Conservation (phyloP, 169 alveolate genomes). For the Babesia sp. region DNA sequence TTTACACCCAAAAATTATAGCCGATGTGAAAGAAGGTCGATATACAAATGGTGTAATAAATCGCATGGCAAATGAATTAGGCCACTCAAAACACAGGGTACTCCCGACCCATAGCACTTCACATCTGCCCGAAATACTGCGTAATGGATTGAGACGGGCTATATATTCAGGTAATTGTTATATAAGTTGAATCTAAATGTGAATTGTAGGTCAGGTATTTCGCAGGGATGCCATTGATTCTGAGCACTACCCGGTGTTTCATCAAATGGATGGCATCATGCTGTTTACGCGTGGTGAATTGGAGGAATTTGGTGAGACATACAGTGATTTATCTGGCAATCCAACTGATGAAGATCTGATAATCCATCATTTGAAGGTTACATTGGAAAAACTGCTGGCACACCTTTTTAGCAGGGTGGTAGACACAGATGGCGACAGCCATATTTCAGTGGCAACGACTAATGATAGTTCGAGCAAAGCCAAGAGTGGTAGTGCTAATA, state of each 20-base stretch:
- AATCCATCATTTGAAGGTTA: constrained; percentile 62
- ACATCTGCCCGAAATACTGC: constrained; percentile 83
- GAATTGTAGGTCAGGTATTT: constrained; percentile 83
- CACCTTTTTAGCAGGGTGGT: constrained; percentile 74
- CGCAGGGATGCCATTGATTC: constrained; percentile 90
- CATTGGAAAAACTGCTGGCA: constrained; percentile 79
- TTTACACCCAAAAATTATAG: background rate
- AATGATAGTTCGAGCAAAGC: background rate
- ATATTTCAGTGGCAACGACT: background rate
- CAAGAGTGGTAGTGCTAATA: background rate
- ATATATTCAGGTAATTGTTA: constrained; percentile 71
- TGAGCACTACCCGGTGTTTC: constrained; percentile 92
- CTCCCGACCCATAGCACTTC: constrained; percentile 90
- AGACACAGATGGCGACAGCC: background rate
- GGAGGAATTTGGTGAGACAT: constrained; percentile 32
- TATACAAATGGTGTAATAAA: constrained; percentile 57
- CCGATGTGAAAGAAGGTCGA: constrained; percentile 39
- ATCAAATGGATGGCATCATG: constrained; percentile 86
- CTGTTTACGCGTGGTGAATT: constrained; percentile 46
- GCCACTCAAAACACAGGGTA: constrained; percentile 59
- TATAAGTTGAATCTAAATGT: background rate
- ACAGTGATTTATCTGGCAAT: background rate
- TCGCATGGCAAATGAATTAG: constrained; percentile 19
- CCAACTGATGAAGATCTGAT: constrained; percentile 14
- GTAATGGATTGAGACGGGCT: constrained; percentile 77